Conservation (phyloP, 306 rosid species). For the Neltuma alba region DNA sequence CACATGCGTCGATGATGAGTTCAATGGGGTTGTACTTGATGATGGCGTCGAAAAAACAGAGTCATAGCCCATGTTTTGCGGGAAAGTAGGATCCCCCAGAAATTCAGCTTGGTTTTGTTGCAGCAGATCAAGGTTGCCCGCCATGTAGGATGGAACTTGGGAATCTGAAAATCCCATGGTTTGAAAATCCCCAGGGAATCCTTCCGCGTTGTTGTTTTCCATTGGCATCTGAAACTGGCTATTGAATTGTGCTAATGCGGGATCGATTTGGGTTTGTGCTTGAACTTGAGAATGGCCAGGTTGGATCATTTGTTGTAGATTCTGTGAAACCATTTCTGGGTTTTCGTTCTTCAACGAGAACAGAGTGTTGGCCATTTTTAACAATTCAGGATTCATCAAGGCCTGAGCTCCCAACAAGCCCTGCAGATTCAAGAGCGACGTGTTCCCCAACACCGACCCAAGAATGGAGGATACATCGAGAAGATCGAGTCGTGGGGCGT, state of each 20-base stretch:
- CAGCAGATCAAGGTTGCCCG: constrained; percentile 30
- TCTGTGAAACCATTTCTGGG: constrained; percentile 38
- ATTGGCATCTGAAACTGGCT: constrained; percentile 32
- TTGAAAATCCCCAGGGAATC: constrained; percentile 22
- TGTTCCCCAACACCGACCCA: constrained; percentile 49
- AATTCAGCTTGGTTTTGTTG: constrained; percentile 37
- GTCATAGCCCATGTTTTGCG: constrained; percentile 46
- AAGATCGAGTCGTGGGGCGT: constrained; percentile 71
- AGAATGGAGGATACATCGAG: constrained; percentile 66
- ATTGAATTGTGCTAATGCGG: constrained; percentile 13
- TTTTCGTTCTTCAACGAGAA: constrained; percentile 46
- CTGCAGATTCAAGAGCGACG: constrained; percentile 55
- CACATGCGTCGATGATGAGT: constrained; percentile 55
- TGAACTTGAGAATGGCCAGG: constrained; percentile 10
- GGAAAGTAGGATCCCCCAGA: constrained; percentile 31
- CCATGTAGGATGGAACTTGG: constrained; percentile 32
- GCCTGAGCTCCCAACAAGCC: constrained; percentile 54
- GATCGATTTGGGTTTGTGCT: constrained; percentile 33
- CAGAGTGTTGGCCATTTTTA: constrained; percentile 53
- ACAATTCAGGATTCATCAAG: constrained; percentile 50
- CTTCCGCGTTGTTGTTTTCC: constrained; percentile 26
- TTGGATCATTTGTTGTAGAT: constrained; percentile 43
- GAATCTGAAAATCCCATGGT: constrained; percentile 41
- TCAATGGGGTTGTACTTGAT: constrained; percentile 60
- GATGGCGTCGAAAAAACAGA: constrained; percentile 60